Conservation (phyloP, 2,329 filamentous ascomycete genomes). For the Epichloe amarillans region DNA sequence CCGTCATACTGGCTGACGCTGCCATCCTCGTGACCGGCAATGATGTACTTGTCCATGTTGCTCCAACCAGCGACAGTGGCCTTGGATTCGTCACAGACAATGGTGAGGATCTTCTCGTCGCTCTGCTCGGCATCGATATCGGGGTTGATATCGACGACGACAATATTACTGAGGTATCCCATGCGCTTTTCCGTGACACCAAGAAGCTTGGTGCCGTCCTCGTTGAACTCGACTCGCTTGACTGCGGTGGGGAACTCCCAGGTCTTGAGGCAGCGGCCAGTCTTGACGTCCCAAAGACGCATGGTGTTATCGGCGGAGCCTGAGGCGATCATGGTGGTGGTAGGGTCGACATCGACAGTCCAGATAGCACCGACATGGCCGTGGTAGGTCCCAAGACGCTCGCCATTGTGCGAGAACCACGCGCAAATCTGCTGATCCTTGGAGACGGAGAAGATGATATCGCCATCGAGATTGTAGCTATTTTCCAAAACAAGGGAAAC, state of each 20-base stretch:
- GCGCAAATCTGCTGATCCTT: constrained; percentile 96
- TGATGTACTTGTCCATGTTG: constrained; percentile 89
- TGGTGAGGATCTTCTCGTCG: constrained; percentile 70
- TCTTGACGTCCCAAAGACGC: constrained; percentile 90
- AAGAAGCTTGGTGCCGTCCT: constrained; percentile 80
- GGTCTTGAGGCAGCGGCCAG: constrained; percentile 83
- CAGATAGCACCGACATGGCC: constrained; percentile 97
- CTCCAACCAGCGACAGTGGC: constrained; percentile 96
- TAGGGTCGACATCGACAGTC: constrained; percentile 94
- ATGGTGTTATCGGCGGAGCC: constrained; percentile 98
- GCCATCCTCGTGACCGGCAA: constrained; percentile 93
- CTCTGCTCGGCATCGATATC: constrained; percentile 74
- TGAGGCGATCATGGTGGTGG: constrained; percentile 80
- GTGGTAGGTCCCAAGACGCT: constrained; percentile 90
- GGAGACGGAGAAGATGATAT: constrained; percentile 87
- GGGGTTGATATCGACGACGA: constrained; percentile 78
- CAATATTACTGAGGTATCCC: constrained; percentile 87
- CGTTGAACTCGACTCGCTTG: constrained; percentile 94
- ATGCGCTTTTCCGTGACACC: constrained; percentile 98
- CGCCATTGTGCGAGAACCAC: constrained; percentile 96
- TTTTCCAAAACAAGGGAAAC: not conserved
- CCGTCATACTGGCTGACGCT: constrained; percentile 82
- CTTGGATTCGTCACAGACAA: constrained; percentile 92
- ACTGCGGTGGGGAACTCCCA: constrained; percentile 97
- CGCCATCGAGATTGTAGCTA: constrained; percentile 87